Evolutionary conservation across 2,329 filamentous ascomycete species (phyloP).

Genomic region (Colletotrichum sp.): DNA sequence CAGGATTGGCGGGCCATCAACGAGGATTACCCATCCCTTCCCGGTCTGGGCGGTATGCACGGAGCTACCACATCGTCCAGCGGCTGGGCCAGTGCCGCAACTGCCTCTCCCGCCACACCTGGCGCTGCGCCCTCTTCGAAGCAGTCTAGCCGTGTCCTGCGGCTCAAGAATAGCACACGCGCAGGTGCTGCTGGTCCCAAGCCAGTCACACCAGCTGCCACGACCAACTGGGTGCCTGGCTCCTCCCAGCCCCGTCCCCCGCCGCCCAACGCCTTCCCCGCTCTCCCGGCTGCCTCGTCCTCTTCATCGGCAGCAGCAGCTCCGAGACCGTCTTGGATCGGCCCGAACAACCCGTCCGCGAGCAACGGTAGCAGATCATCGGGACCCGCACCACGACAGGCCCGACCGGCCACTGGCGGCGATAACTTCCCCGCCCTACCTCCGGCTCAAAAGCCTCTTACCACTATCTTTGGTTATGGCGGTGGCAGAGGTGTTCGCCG

Average conservation of each 20-base stretch:
- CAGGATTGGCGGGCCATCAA: constrained; percentile 96
- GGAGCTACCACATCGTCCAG: constrained; percentile 62
- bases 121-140: constrained; percentile 47
- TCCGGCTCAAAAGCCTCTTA: constrained; percentile 72
- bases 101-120: constrained; percentile 56
- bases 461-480: constrained; percentile 68
- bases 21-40: constrained; percentile 91
- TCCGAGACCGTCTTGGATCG: constrained; percentile 35
- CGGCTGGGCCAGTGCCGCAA: constrained; percentile 66
- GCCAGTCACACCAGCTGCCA: constrained; percentile 27
- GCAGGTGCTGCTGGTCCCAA: constrained; percentile 35
- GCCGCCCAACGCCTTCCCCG: constrained; percentile 47
- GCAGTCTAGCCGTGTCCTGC: constrained; percentile 60
- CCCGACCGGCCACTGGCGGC: constrained; percentile 28
- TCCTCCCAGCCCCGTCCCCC: constrained; percentile 23
- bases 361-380: constrained; percentile 8
- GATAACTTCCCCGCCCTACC: constrained; percentile 85
- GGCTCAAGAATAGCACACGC: constrained; percentile 63
- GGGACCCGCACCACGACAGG: neutral
- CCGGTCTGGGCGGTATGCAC: constrained; percentile 73
- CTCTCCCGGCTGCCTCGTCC: constrained; percentile 37
- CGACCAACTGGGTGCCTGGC: constrained; percentile 24
- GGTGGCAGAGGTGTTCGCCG: constrained; percentile 56
- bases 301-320: constrained; percentile 25
- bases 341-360: constrained; percentile 21